A percentile compares a stretch with the other conserved stretches of the same genome.
These are phyloP conservation scores for Trichoderma arundinaceum DNA, from an alignment of 2,329 filamentous ascomycete genomes.

Conservation along the genomic window DNA sequence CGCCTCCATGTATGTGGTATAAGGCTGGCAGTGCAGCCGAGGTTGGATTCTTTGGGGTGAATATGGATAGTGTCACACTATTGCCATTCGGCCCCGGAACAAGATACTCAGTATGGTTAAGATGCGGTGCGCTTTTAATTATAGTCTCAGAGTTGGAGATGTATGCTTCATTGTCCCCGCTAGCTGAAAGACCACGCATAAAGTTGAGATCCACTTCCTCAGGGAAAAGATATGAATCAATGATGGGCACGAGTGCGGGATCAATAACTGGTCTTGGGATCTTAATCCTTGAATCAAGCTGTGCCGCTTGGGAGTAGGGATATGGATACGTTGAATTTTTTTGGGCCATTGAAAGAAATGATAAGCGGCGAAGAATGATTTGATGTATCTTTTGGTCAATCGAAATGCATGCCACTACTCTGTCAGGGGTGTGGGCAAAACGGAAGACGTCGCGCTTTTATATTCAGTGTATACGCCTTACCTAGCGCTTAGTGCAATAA, in stretches of 20 bases:
- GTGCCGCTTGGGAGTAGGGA: constrained; percentile 35
- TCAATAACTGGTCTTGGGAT: constrained; percentile 34
- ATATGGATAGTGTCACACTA: constrained; percentile 6
- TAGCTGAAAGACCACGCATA: not conserved
- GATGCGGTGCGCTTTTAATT: not conserved
- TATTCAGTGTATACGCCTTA: not conserved
- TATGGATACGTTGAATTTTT: constrained; percentile 28
- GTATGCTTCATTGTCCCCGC: not conserved
- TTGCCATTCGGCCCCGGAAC: not conserved
- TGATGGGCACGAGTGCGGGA: constrained; percentile 32
- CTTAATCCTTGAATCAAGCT: constrained; percentile 35
- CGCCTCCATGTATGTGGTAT: constrained; percentile 36
- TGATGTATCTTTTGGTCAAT: not conserved
- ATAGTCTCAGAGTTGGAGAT: not conserved
- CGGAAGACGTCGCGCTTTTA: not conserved
- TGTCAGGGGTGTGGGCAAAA: not conserved
- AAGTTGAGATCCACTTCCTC: constrained; percentile 34
- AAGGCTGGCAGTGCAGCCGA: constrained; percentile 31
- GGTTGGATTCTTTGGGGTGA: constrained; percentile 32
- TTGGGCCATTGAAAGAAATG: not conserved
- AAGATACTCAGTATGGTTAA: constrained; percentile 1
- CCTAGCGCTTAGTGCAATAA: not conserved
- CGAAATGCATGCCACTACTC: not conserved
- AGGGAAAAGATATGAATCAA: constrained; percentile 34
- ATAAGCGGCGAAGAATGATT: too few species aligned